Evolutionary conservation across 257 asterid genomes (phyloP).

Genomic region (Jasminum sambac): DNA sequence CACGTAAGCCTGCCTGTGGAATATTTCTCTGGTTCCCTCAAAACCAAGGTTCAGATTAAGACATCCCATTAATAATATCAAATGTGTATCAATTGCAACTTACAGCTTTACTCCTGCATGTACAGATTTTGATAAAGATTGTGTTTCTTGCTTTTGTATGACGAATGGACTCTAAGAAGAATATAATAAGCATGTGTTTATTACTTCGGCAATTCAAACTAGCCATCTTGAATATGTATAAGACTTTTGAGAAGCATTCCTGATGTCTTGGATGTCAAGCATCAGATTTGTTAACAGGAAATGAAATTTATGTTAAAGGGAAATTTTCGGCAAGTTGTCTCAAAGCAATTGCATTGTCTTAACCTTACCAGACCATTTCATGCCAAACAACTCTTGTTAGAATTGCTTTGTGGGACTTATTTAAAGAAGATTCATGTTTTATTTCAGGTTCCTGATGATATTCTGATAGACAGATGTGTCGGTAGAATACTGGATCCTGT

Average conservation of each 20-base stretch:
- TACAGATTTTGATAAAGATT: background rate
- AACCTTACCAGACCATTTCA: background rate
- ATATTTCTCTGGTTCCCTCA: background rate
- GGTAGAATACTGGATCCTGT: constrained; percentile 90
- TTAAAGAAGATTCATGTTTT: constrained; percentile 26
- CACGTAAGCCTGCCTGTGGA: background rate
- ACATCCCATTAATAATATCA: background rate
- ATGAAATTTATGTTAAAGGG: too few species aligned
- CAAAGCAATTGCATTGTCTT: background rate
- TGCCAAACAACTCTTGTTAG: constrained; percentile 1
- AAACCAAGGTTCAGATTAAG: background rate
- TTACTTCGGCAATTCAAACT: background rate
- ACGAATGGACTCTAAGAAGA: background rate
- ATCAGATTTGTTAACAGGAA: background rate
- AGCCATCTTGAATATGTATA: constrained; percentile 3
- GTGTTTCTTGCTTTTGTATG: background rate
- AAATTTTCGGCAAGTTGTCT: background rate
- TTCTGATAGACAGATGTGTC: constrained; percentile 78
- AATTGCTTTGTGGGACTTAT: background rate
- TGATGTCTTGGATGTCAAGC: constrained; percentile 4
- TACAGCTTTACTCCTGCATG: background rate
- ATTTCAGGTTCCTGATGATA: constrained; percentile 80
- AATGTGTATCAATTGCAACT: background rate
- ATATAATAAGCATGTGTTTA: background rate
- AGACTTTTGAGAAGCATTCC: background rate